These are phyloP conservation scores for Ceratobasidium theobromae DNA, from an alignment of 1,284 basidiomycete genomes.

Conservation along the genomic window DNA sequence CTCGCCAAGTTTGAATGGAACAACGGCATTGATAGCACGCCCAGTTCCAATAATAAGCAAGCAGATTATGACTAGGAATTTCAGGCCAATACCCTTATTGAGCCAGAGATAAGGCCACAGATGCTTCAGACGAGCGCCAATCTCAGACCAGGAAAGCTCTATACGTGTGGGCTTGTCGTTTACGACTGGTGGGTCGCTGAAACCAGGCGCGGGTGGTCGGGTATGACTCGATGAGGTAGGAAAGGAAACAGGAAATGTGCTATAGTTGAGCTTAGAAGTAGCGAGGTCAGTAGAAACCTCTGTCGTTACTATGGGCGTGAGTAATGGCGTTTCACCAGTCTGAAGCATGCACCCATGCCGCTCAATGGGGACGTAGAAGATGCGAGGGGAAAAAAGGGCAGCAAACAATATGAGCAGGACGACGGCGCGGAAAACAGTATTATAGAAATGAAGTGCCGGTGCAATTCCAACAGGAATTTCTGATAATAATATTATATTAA, in stretches of 20 bases:
- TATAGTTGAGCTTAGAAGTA: conserved; percentile 30
- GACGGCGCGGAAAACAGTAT: conserved; percentile 65
- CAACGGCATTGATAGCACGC: conserved; percentile 71
- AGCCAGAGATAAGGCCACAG: conserved; percentile 85
- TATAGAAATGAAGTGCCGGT: conserved; percentile 58
- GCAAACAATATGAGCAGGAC: conserved; percentile 60
- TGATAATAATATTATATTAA: background rate
- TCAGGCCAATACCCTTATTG: conserved; percentile 60
- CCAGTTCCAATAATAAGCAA: conserved; percentile 67
- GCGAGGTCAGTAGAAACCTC: conserved; percentile 23
- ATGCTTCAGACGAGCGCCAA: conserved; percentile 58
- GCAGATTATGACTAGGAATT: conserved; percentile 68
- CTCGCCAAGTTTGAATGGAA: conserved; percentile 72
- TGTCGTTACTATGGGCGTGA: conserved; percentile 44
- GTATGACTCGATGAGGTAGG: conserved; percentile 60
- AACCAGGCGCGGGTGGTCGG: conserved; percentile 59
- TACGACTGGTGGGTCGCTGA: conserved; percentile 29
- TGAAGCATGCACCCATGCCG: conserved; percentile 47
- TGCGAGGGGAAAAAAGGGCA: conserved; percentile 59
- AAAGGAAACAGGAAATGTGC: conserved; percentile 41
- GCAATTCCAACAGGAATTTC: conserved; percentile 42
- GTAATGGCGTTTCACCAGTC: conserved; percentile 49
- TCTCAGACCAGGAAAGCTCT: conserved; percentile 62
- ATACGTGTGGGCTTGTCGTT: conserved; percentile 28
- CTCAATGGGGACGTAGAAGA: conserved; percentile 56